These are phyloP conservation scores for Yamadazyma sp. DNA, from an alignment of 805 yeast genomes.

Conservation along the genomic window DNA sequence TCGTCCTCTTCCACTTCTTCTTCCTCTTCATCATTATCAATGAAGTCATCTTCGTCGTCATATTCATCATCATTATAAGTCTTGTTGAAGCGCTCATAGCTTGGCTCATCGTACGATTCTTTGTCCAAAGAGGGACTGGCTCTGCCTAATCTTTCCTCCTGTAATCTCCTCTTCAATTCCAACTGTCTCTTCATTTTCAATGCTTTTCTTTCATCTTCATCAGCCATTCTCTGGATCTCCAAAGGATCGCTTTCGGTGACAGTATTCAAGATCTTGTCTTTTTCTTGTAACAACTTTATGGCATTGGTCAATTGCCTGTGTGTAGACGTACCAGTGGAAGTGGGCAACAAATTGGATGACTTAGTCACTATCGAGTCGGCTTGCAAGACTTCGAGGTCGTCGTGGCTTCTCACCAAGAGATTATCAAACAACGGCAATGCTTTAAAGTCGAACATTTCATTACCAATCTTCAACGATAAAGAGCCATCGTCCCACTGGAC, in stretches of 20 bases:
- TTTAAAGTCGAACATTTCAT: conserved; percentile 80
- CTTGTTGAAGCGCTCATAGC: conserved; percentile 39
- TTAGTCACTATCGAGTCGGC: conserved; percentile 65
- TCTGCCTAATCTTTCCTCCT: conserved; percentile 54
- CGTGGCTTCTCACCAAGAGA: conserved; percentile 68
- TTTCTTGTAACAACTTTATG: conserved; percentile 49
- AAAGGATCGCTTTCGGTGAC: conserved; percentile 67
- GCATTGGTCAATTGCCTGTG: conserved; percentile 79
- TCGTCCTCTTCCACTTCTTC: conserved; percentile 43
- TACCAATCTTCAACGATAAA: conserved; percentile 79
- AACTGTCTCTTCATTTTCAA: conserved; percentile 66
- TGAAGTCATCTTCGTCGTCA: conserved; percentile 45
- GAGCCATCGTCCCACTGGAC: conserved; percentile 95
- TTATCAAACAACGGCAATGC: conserved; percentile 66
- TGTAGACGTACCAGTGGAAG: conserved; percentile 83
- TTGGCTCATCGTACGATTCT: conserved; percentile 26
- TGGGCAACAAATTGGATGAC: conserved; percentile 76
- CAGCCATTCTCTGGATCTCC: conserved; percentile 62
- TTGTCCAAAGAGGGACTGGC: conserved; percentile 27
- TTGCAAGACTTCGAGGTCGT: conserved; percentile 68
- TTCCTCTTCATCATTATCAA: conserved; percentile 43
- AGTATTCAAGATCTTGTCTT: conserved; percentile 51
- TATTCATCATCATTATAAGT: conserved; percentile 39
- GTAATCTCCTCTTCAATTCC: conserved; percentile 56
- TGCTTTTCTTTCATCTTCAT: conserved; percentile 57